phyloP scores from a whole-genome alignment of 306 rosid genomes.

The Corylus avellana region DNA sequence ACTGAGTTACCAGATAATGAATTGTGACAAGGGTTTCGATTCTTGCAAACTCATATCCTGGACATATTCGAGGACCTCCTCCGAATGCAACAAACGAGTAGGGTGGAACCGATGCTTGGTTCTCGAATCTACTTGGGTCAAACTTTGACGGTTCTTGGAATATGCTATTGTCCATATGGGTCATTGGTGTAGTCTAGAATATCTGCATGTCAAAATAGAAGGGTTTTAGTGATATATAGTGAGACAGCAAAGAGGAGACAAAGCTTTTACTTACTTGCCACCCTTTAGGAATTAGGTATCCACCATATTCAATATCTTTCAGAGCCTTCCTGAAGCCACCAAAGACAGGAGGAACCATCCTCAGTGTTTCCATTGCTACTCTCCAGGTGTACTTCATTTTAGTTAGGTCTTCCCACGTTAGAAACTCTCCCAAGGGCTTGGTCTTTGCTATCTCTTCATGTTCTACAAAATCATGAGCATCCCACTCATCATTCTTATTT shows the following conservation, averaged over 20 bases:
- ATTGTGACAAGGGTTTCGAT: slow-evolving; percentile 44
- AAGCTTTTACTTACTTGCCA: slow-evolving; percentile 71
- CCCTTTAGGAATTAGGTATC: slow-evolving; percentile 75
- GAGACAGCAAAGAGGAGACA: neutral
- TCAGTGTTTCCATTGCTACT: slow-evolving; percentile 73
- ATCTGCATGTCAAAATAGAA: slow-evolving; percentile 37
- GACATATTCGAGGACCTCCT: slow-evolving; percentile 52
- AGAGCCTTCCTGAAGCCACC: slow-evolving; percentile 57
- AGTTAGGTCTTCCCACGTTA: slow-evolving; percentile 54
- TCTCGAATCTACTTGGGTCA: slow-evolving; percentile 72
- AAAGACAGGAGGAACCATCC: slow-evolving; percentile 65
- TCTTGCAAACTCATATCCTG: slow-evolving; percentile 51
- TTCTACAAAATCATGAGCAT: slow-evolving; percentile 29
- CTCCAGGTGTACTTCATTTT: slow-evolving; percentile 75
- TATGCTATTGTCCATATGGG: slow-evolving; percentile 65
- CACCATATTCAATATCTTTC: slow-evolving; percentile 61
- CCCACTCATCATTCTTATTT: neutral
- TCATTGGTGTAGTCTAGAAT: slow-evolving; percentile 67
- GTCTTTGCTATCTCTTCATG: slow-evolving; percentile 49
- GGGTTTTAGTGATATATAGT: slow-evolving; percentile 25
- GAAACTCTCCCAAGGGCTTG: slow-evolving; percentile 36
- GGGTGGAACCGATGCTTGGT: slow-evolving; percentile 46
- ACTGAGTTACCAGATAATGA: slow-evolving; percentile 48
- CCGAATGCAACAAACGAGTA: slow-evolving; percentile 45
- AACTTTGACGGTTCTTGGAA: slow-evolving; percentile 69